Percentiles rank a stretch among this genome's conserved stretches.
Conservation (phyloP, 2,329 filamentous ascomycete species). For the Dothideomycetes sp. region DNA sequence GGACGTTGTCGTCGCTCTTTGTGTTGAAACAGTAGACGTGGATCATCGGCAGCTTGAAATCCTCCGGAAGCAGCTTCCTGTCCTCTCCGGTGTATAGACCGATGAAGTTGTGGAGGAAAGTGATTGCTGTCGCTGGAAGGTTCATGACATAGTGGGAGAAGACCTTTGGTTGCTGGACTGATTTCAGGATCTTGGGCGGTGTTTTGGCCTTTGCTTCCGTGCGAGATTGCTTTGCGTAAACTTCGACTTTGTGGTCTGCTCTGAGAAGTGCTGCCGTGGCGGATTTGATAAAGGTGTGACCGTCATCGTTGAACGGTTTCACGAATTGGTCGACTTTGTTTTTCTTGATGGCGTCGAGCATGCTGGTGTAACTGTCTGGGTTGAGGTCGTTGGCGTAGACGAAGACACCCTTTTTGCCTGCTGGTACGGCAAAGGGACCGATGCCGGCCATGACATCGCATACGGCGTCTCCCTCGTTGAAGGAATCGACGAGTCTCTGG, state of each 20-base stretch:
- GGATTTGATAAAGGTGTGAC: constrained; percentile 65
- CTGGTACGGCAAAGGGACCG: constrained; percentile 86
- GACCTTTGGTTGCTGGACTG: constrained; percentile 52
- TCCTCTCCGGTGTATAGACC: constrained; percentile 57
- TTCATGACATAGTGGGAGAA: constrained; percentile 98
- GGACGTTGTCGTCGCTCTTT: constrained; percentile 66
- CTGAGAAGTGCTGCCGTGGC: constrained; percentile 51
- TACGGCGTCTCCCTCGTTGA: constrained; percentile 77
- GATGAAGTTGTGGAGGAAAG: constrained; percentile 68
- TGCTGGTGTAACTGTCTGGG: constrained; percentile 69
- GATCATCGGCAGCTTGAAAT: constrained; percentile 59
- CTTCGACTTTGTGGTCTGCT: constrained; percentile 43
- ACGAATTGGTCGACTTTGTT: constrained; percentile 77
- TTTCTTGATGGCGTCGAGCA: constrained; percentile 58
- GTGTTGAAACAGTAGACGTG: constrained; percentile 93
- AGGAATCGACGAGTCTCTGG: constrained; percentile 64
- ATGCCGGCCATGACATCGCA: constrained; percentile 97
- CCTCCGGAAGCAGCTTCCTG: constrained; percentile 18
- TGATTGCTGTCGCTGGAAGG: constrained; percentile 78
- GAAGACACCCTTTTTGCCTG: constrained; percentile 80
- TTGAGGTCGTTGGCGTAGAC: constrained; percentile 98
- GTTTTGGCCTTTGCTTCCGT: constrained; percentile 18
- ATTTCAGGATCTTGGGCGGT: constrained; percentile 29
- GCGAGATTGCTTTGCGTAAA: constrained; percentile 28
- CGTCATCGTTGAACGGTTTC: constrained; percentile 71